Conservation (phyloP, 805 yeast genomes). For the Candida boleticola region DNA sequence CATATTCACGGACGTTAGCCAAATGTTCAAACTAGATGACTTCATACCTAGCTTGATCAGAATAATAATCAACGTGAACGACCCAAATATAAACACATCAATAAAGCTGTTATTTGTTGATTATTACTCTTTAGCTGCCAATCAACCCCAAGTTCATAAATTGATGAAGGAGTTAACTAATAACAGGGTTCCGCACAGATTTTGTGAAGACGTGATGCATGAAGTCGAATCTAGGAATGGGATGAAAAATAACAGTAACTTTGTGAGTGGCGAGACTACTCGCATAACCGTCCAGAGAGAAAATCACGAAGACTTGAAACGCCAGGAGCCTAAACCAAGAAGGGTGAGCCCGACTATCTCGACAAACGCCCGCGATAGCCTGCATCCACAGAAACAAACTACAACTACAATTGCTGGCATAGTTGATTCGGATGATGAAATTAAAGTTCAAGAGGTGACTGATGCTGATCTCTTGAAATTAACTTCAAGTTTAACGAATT, state of each 20-base stretch:
- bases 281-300: background rate
- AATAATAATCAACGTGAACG: constrained; percentile 1
- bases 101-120: constrained; percentile 19
- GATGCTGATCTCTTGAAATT: constrained; percentile 12
- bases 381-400: too few species aligned
- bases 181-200: constrained; percentile 22
- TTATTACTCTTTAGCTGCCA: constrained; percentile 28
- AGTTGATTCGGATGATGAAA: too few species aligned
- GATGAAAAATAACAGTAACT: constrained; percentile 24
- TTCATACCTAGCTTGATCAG: constrained; percentile 25
- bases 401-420: too few species aligned
- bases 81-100: constrained; percentile 14
- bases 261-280: background rate
- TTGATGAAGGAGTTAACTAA: constrained; percentile 39
- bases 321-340: too few species aligned
- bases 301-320: too few species aligned
- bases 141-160: constrained; percentile 44
- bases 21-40: constrained; percentile 27
- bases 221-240: constrained; percentile 14
- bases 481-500: constrained; percentile 25
- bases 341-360: too few species aligned
- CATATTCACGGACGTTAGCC: constrained; percentile 33
- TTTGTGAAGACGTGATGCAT: constrained; percentile 1
- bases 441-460: background rate
- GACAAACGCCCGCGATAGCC: constrained; percentile 1